Percentiles rank a stretch among this genome's conserved stretches.
Conservation (phyloP, 192 early-diverging fungal species). For the Coemansia sp. region DNA sequence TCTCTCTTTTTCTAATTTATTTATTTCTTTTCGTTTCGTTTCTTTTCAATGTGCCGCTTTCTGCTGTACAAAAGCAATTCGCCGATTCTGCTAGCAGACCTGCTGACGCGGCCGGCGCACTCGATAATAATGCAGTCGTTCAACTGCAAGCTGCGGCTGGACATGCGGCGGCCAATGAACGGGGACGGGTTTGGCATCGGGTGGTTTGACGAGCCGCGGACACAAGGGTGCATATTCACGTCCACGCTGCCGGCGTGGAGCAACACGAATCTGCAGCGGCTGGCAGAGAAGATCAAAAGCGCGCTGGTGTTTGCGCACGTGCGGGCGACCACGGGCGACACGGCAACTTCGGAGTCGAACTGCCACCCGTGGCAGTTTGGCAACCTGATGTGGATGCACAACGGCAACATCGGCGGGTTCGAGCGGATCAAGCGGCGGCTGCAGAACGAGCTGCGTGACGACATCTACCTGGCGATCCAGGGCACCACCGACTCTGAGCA, state of each 20-base stretch:
- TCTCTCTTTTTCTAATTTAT: neutral
- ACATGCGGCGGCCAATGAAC: slow-evolving; percentile 64
- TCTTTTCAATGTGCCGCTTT: slow-evolving; percentile 55
- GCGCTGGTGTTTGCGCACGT: slow-evolving; percentile 77
- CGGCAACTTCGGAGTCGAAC: slow-evolving; percentile 69
- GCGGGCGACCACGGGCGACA: slow-evolving; percentile 70
- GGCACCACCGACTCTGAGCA: slow-evolving; percentile 81
- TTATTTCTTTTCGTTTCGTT: too few species aligned
- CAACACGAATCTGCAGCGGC: slow-evolving; percentile 69
- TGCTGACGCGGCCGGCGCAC: slow-evolving; percentile 71
- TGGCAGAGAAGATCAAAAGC: slow-evolving; percentile 74
- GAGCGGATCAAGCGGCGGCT: slow-evolving; percentile 66
- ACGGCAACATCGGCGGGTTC: slow-evolving; percentile 68
- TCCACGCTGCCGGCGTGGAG: slow-evolving; percentile 81
- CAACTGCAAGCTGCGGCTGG: slow-evolving; percentile 67
- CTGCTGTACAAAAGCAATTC: slow-evolving; percentile 75
- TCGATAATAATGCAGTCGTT: slow-evolving; percentile 82
- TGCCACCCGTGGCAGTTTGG: slow-evolving; percentile 68
- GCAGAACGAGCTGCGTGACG: slow-evolving; percentile 61
- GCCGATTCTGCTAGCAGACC: slow-evolving; percentile 69
- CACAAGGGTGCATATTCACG: slow-evolving; percentile 71
- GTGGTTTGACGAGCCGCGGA: slow-evolving; percentile 65
- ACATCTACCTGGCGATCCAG: slow-evolving; percentile 67
- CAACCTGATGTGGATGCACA: slow-evolving; percentile 82
- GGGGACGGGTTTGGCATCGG: slow-evolving; percentile 82